Base-by-base conservation (phyloP, 2,329 filamentous ascomycete species). In the Hymenoscyphus fructigenus region DNA sequence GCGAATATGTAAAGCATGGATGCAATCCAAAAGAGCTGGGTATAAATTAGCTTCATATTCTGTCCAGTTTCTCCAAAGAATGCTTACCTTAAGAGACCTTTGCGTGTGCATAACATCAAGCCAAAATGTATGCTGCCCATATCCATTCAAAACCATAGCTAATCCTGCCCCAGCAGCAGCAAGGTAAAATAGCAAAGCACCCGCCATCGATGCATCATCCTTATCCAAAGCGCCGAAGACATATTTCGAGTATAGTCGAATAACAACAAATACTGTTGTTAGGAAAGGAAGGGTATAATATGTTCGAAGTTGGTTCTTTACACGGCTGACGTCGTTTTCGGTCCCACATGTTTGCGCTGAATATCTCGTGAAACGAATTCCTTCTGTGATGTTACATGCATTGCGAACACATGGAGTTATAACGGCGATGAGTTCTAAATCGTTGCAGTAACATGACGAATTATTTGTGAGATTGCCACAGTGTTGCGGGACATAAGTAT, bases 361-460 rank as follows among this genome's bases (percentile, higher is more conserved):
- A 26, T 66, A 66, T 58, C 38, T 57, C 20, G 61, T 34, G 7
- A 65, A 50, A 20, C 63, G 61, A 1, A 66, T 34, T 9, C 58
- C 44, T 10, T 66, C 65, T 2, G 61, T 58, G n/a, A 62, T 61
- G 38, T 64, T 63, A 34, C 67, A 68, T 56, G 61, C 53, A 34
- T 41, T 26, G 15, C 57, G 50, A 20, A 59, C 65, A 44, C 65
- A 68, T 17, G 55, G n/a, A 23, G 59, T 32, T 26, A 65, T 57
- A 10, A 61, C 56, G 9, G n/a, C n/a, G 17, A 57, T 60, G 28
- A 66, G 26, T 5, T 36, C 36, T 6, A 26, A 14, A 53, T 41
- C 57, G 44, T 10, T 65, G 28, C 67, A 68, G 1, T 62, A 58
- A 50, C 67, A 68, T 14, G 65, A 65, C 15, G 50, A 62, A 53